Evolutionary conservation across 257 asterid genomes (phyloP).

Genomic region (Nicotiana undulata): DNA sequence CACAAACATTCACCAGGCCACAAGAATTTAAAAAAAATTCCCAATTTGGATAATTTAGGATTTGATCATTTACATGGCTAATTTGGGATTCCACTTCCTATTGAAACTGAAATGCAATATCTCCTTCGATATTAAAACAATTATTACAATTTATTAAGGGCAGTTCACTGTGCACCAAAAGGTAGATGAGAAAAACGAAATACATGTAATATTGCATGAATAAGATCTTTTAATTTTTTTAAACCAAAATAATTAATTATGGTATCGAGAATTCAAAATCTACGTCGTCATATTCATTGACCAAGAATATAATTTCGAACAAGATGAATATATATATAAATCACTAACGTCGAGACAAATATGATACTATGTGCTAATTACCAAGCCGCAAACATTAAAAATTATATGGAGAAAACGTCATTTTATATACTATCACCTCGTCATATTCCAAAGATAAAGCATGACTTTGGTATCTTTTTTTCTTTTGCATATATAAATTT

Average conservation of each 20-base stretch:
- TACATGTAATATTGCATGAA: neutral
- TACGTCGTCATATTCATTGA: neutral
- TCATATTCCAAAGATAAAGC: neutral
- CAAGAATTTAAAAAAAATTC: neutral
- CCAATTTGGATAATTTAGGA: neutral
- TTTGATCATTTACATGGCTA: neutral
- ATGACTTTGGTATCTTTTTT: neutral
- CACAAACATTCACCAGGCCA: neutral
- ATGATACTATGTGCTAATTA: no score
- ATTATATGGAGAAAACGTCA: neutral
- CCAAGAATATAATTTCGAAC: neutral
- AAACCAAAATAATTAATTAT: neutral
- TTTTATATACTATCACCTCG: neutral
- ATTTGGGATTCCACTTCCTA: neutral
- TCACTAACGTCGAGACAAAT: neutral
- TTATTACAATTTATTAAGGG: neutral
- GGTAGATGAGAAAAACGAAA: neutral
- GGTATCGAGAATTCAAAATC: neutral
- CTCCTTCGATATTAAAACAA: neutral
- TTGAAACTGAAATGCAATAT: neutral
- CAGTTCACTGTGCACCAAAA: neutral
- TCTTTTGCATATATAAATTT: neutral
- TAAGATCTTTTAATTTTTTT: neutral
- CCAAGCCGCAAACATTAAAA: neutral
- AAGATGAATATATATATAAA: neutral